Conservation (phyloP, 2,329 filamentous ascomycete species). For the Beauveria australis region DNA sequence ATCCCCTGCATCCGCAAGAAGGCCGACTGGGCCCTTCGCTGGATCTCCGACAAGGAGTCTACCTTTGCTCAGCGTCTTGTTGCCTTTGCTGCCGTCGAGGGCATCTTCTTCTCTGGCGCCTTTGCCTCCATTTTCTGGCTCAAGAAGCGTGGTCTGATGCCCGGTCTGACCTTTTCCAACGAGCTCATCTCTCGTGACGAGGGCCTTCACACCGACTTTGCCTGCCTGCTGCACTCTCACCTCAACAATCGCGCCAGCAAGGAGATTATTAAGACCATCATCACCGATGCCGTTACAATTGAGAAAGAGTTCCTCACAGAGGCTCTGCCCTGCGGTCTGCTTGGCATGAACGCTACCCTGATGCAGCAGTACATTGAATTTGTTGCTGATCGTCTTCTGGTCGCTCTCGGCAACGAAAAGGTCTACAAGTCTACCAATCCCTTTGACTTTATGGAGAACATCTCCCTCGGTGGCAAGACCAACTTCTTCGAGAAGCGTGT, state of each 20-base stretch:
- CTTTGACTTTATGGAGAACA: slow-evolving; percentile 99
- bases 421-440: slow-evolving; percentile 89
- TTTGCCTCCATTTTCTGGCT: slow-evolving; percentile 99
- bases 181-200: slow-evolving; percentile 99
- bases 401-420: slow-evolving; percentile 91
- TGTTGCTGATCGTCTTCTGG: slow-evolving; percentile 87
- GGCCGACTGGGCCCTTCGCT: slow-evolving; percentile 92
- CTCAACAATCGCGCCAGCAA: slow-evolving; percentile 84
- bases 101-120: slow-evolving; percentile 98
- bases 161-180: slow-evolving; percentile 97
- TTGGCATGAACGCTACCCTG: slow-evolving; percentile 93
- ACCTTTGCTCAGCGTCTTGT: slow-evolving; percentile 94
- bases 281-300: slow-evolving; percentile 85
- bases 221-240: slow-evolving; percentile 95
- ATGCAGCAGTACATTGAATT: slow-evolving; percentile 99
- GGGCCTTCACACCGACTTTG: slow-evolving; percentile 98
- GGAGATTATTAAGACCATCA: slow-evolving; percentile 75
- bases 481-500: slow-evolving; percentile 99
- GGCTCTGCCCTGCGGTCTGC: slow-evolving; percentile 81
- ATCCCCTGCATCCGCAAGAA: slow-evolving; percentile 98
- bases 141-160: slow-evolving; percentile 99
- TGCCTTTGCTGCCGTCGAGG: slow-evolving; percentile 95
- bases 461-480: slow-evolving; percentile 96
- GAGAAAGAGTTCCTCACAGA: slow-evolving; percentile 98
- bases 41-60: slow-evolving; percentile 90